Conservation (phyloP, 2,329 filamentous ascomycete genomes). For the Chaetomium olivaceum region DNA sequence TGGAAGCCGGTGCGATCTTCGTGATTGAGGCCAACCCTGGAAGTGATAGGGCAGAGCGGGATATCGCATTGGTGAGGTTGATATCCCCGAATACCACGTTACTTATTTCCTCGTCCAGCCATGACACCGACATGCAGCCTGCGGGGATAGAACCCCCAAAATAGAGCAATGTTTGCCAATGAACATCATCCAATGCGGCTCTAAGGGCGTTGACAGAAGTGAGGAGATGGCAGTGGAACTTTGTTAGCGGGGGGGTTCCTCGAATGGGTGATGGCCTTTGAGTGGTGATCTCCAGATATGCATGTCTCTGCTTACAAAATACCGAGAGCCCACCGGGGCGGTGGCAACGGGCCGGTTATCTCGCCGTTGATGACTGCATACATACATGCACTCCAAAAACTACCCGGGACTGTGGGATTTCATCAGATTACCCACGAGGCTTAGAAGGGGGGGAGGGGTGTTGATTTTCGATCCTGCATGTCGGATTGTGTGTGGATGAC, state of each 20-base stretch:
- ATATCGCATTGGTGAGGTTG: slow-evolving; percentile 23
- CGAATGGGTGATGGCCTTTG: not conserved
- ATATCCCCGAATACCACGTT: slow-evolving; percentile 29
- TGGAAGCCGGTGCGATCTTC: not conserved
- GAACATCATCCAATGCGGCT: not conserved
- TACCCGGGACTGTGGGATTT: slow-evolving; percentile 27
- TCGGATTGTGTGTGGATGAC: not conserved
- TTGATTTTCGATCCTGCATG: slow-evolving; percentile 6
- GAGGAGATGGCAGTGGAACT: not conserved
- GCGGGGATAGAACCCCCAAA: slow-evolving; percentile 23
- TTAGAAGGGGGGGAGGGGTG: not conserved
- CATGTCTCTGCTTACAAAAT: slow-evolving; percentile 3
- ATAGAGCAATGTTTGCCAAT: slow-evolving; percentile 26
- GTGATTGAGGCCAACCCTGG: slow-evolving; percentile 21
- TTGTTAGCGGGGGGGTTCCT: not conserved
- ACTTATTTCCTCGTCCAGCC: slow-evolving; percentile 25
- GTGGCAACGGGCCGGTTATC: not conserved
- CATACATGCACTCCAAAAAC: slow-evolving; percentile 21
- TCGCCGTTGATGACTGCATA: not conserved
- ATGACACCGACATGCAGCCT: slow-evolving; percentile 35
- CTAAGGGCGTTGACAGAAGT: not conserved
- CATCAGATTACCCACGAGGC: slow-evolving; percentile 20
- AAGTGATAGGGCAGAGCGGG: slow-evolving; percentile 17
- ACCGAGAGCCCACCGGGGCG: slow-evolving; percentile 3
- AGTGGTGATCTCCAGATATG: slow-evolving; percentile 5